Conservation (phyloP, 2,329 filamentous ascomycete genomes). For the Cercospora sojina region DNA sequence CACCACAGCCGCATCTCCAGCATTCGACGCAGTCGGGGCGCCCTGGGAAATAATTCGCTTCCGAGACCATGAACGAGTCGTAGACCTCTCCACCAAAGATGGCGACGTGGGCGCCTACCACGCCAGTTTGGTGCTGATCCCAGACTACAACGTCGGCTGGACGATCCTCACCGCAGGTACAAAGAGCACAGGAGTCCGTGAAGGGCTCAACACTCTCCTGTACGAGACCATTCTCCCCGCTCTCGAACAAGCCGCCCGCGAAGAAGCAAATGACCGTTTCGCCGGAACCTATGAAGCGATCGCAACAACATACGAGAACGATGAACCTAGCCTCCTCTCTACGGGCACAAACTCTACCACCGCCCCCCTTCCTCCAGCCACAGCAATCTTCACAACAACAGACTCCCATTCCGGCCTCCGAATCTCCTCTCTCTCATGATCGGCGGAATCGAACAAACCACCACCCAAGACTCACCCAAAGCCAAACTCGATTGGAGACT, state of each 20-base stretch:
- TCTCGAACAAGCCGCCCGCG: neutral
- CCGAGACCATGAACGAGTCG: neutral
- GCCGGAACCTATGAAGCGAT: neutral
- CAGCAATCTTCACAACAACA: neutral
- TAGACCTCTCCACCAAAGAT: neutral
- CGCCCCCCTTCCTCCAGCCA: neutral
- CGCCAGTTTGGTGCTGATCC: neutral
- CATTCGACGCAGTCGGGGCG: neutral
- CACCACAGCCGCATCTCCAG: neutral
- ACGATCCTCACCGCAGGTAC: neutral
- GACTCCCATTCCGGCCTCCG: neutral
- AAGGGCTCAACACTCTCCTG: neutral
- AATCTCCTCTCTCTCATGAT: neutral
- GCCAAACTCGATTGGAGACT: neutral
- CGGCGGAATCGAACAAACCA: neutral
- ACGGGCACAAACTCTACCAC: neutral
- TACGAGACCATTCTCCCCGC: neutral
- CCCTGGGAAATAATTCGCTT: neutral
- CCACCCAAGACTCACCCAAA: neutral
- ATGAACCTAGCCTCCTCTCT: neutral
- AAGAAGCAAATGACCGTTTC: neutral
- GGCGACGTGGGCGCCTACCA: neutral
- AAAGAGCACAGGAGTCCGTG: neutral
- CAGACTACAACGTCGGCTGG: neutral
- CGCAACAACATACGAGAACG: neutral